phyloP scores from a whole-genome alignment of 257 asterid genomes.

The Solanum infundibuliforme region DNA sequence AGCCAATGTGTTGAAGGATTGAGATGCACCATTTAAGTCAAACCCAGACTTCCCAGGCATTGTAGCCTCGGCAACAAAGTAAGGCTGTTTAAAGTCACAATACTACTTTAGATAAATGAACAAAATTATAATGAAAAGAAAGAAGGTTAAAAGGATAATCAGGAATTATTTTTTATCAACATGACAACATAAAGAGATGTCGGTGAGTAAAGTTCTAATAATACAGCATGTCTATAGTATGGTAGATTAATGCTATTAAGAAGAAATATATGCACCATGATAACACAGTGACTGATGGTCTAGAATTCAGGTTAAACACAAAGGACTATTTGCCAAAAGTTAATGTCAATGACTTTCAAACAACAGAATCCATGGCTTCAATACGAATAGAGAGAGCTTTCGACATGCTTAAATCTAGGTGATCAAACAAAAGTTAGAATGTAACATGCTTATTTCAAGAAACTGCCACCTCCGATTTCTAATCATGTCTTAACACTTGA shows the following conservation, averaged over 20 bases:
- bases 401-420: background rate
- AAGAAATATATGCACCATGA: background rate
- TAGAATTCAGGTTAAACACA: background rate
- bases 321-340: background rate
- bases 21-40: slow-evolving; percentile 67
- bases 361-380: background rate
- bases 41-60: slow-evolving; percentile 85
- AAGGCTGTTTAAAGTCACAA: slow-evolving; percentile 33
- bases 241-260: background rate
- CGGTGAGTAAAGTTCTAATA: background rate
- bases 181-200: background rate
- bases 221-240: background rate
- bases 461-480: background rate
- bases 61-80: slow-evolving; percentile 71
- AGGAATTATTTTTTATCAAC: background rate
- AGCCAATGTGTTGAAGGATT: slow-evolving; percentile 67
- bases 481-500: background rate
- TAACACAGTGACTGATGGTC: background rate
- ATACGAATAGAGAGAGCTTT: background rate
- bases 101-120: background rate
- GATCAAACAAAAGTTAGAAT: background rate
- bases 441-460: background rate
- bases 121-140: background rate
- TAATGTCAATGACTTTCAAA: background rate
- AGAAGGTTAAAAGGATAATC: background rate